Evolutionary conservation across 2,329 filamentous ascomycete genomes (phyloP), one percentile per base, ranked within the genome.

Genomic region (Fusarium burgessii): DNA sequence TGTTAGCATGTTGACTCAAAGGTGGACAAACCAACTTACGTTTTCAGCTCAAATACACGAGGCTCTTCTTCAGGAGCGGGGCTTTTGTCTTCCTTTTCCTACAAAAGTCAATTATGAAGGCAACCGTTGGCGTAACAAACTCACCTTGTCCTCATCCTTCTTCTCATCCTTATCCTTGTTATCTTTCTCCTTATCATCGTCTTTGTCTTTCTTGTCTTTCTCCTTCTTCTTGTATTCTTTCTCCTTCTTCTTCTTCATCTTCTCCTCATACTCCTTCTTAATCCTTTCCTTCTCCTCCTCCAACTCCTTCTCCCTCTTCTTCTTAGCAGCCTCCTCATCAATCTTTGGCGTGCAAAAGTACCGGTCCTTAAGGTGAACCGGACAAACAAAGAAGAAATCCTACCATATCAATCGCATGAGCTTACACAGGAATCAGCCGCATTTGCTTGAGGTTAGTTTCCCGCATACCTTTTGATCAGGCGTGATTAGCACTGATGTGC

Each of bases 301-400:
- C 56, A 90, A 79, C 63, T 91, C 89, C 76, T 89, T 88, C 76
- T 93, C 81, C 23, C 78, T 74, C 77, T 90, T 91, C 77, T 85
- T 88, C 79, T 91, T 87, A 77, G 88, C 76, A 66, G 91, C 84
- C 70, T 88, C 91, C 56, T 90, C 88, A 76, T 95, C 92, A 65
- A 93, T 86, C 66, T 92, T 91, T 66, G 93, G 91, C 76, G 87
- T 84, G 77, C 93, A 95, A 80, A 98, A 98, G 42, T 92, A 89
- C 35, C 85, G 86, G 77, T 98, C 96, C 76, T 92, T 93, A 12
- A 98, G 84, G 80, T 99, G 96, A 35, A 87, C 85, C 9, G 90
- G 86, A 76, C 96, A 99, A 46, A 97, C 89, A 79, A 97, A 98
- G 84, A 99, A 98, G 82, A 94, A 97, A 79, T 97, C 94, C 86